Conservation (phyloP, 2,329 filamentous ascomycete genomes). For the Helicocarpus griseus region DNA sequence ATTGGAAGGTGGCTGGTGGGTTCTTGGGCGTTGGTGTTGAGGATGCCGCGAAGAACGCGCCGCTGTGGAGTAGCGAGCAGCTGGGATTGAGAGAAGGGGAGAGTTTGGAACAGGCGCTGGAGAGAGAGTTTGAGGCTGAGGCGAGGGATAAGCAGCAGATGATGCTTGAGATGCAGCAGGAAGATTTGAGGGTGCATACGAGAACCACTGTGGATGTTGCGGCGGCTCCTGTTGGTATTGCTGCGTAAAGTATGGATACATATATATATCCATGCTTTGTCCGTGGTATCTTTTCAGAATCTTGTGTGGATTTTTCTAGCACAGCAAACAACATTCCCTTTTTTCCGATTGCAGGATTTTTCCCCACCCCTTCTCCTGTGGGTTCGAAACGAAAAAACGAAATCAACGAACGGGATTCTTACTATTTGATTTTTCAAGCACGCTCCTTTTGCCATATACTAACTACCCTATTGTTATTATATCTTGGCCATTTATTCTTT, state of each 20-base stretch:
- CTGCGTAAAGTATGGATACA: conserved; percentile 4
- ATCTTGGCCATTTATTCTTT: neutral
- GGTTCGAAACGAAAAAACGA: too few species aligned
- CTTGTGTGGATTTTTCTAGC: too few species aligned
- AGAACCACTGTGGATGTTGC: neutral
- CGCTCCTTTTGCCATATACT: neutral
- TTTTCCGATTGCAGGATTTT: neutral
- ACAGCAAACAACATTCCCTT: too few species aligned
- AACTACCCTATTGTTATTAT: too few species aligned
- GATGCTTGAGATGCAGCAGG: conserved; percentile 6
- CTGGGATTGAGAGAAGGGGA: conserved; percentile 57
- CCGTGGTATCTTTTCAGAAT: neutral
- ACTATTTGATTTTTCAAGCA: too few species aligned
- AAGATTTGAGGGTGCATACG: conserved; percentile 13
- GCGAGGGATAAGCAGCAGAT: conserved; percentile 10
- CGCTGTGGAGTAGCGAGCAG: conserved; percentile 90
- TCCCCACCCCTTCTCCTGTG: too few species aligned
- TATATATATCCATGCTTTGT: neutral
- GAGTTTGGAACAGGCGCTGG: conserved; percentile 49
- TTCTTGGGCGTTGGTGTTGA: conserved; percentile 88
- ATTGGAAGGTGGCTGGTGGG: conserved; percentile 84
- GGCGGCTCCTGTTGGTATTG: conserved; percentile 6
- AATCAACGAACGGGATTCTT: neutral
- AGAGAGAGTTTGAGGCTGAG: conserved; percentile 27
- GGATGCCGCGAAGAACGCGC: conserved; percentile 44